Base-by-base conservation (phyloP, 2,329 filamentous ascomycete species). In the Colletotrichum sidae region DNA sequence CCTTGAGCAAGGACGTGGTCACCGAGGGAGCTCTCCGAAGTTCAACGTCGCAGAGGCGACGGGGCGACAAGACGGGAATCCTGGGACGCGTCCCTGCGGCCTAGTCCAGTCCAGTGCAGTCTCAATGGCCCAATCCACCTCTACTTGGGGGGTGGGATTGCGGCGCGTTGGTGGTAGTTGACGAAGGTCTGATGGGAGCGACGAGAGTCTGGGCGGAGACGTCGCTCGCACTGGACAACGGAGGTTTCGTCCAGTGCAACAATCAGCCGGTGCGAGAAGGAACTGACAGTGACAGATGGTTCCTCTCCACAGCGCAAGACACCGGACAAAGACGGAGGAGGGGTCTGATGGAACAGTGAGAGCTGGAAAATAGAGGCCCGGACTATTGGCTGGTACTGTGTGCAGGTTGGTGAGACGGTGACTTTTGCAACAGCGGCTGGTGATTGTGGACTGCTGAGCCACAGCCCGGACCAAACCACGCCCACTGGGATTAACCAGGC, bases 41-140 rank as follows among this genome's bases (percentile, higher is more conserved):
- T 67, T 54, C 66, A 67, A 68, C 66, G 66, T 68, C 66, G 58
- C 63, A 68, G 63, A 68, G 46, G 57, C 50, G 55, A 68, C 67
- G 66, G 66, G 66, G 66, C 63, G 58, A 64, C 63, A 55, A 64
- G 54, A 51, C 50, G 34, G 55, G 39, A 60, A 49, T 65, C 34
- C 60, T 58, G 51, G 47, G 44, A 33, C 44, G 54, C 41, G 49
- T 50, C 51, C 38, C 44, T 46, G 42, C 59, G 50, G 44, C 39
- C 54, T 59, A 47, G 64, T 46, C 35, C 44, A 42, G 54, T 37
- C 49, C 53, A 25, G 25, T 25, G 25, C 25, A 64, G 64, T 35
- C 61, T 35, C 61, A 50, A 55, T 61, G 17, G 13, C 47, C 57
- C 45, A 61, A 39, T 49, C 59, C 63, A 58, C 59, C n/a, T 50